These are phyloP conservation scores for Pelargonium cotyledonis DNA, from an alignment of 441 rosid genomes.

Conservation along the genomic window DNA sequence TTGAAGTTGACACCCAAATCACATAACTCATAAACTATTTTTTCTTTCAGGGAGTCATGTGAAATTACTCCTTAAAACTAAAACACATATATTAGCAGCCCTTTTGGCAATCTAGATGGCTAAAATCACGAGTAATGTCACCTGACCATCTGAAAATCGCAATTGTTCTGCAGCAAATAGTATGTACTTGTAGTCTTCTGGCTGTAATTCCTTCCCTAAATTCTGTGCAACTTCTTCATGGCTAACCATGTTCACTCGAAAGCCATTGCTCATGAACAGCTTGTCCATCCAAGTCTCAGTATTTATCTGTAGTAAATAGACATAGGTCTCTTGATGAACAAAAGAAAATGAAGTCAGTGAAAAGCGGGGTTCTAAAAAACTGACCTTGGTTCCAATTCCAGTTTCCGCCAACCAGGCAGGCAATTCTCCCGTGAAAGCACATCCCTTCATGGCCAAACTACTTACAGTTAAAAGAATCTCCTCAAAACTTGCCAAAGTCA, in stretches of 20 bases:
- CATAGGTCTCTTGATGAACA: slow-evolving; percentile 7
- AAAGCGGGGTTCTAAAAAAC: slow-evolving; percentile 8
- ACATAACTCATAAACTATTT: no score
- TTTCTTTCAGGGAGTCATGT: no score
- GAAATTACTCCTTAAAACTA: no score
- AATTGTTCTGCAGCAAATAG: slow-evolving; percentile 71
- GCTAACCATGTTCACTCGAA: slow-evolving; percentile 42
- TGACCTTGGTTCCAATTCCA: slow-evolving; percentile 48
- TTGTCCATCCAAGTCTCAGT: slow-evolving; percentile 50
- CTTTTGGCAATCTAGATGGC: neutral
- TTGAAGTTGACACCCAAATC: no score
- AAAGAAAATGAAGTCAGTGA: slow-evolving; percentile 1
- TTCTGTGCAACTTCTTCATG: slow-evolving; percentile 49
- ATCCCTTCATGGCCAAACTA: slow-evolving; percentile 61
- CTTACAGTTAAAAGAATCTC: slow-evolving; percentile 52
- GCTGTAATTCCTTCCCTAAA: slow-evolving; percentile 46
- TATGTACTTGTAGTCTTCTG: slow-evolving; percentile 36
- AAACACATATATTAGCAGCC: neutral
- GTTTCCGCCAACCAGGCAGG: slow-evolving; percentile 57
- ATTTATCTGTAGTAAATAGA: slow-evolving; percentile 38
- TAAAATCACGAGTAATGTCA: slow-evolving; percentile 15
- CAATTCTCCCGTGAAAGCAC: slow-evolving; percentile 68
- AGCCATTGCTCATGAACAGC: slow-evolving; percentile 66
- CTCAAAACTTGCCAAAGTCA: slow-evolving; percentile 61
- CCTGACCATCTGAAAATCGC: slow-evolving; percentile 88